These are phyloP conservation scores for Trichoderma orchidacearum DNA, from an alignment of 495 filamentous ascomycete genomes.

Conservation along the genomic window DNA sequence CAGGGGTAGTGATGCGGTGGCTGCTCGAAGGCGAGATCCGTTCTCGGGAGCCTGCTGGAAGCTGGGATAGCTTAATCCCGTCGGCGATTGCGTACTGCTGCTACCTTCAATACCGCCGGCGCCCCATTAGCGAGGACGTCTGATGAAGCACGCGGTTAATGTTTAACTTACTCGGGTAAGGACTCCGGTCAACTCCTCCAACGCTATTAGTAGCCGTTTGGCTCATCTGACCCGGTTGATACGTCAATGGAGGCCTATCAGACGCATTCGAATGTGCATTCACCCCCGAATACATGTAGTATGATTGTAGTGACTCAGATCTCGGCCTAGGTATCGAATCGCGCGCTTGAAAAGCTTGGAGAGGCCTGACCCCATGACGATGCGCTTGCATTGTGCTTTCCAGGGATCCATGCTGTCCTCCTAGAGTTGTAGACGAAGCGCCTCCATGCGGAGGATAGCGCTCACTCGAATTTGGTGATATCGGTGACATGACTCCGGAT, in stretches of 20 bases:
- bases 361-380: slow-evolving; percentile 15
- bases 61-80: slow-evolving; percentile 29
- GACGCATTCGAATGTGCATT: neutral
- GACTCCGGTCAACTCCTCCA: slow-evolving; percentile 33
- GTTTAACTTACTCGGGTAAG: slow-evolving; percentile 34
- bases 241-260: slow-evolving; percentile 11
- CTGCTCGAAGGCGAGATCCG: slow-evolving; percentile 29
- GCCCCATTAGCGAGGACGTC: slow-evolving; percentile 9
- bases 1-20: slow-evolving; percentile 31
- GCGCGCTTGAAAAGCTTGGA: slow-evolving; percentile 45
- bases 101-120: slow-evolving; percentile 10
- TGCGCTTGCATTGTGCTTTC: too few species aligned
- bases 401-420: neutral
- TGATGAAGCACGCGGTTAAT: neutral
- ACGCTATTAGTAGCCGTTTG: slow-evolving; percentile 18
- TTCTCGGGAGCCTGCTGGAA: slow-evolving; percentile 27
- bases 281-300: neutral
- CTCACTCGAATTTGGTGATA: slow-evolving; percentile 36
- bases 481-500: slow-evolving; percentile 38
- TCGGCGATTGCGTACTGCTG: slow-evolving; percentile 30
- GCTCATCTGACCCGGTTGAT: slow-evolving; percentile 23
- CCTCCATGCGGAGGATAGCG: slow-evolving; percentile 14
- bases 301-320: slow-evolving; percentile 15
- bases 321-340: slow-evolving; percentile 46
- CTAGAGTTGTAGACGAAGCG: too few species aligned